Evolutionary conservation across 139 green algal species (phyloP), one percentile per base, ranked within the genome.

Genomic region (Prasinococcaceae sp.): DNA sequence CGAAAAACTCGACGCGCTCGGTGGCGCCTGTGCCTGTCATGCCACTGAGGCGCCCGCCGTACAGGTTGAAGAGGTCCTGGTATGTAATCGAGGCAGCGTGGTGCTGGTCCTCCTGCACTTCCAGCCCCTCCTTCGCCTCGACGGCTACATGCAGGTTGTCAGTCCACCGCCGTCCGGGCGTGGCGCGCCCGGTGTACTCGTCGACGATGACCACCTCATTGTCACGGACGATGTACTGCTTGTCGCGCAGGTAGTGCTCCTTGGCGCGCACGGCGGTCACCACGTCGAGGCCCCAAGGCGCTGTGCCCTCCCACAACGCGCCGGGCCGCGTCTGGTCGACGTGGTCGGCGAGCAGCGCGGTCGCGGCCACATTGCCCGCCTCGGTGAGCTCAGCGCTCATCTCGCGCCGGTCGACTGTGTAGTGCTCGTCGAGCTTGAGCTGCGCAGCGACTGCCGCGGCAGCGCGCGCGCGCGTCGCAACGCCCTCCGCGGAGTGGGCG

Each of bases 91-190:
- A 63, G 26, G 56, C 68, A n/a, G n/a, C 14, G 55, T 40, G 1
- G 53, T 69, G 29, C 30, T n/a, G 22, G 51, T 41, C 6, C 19
- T 25, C 40, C 40, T 25, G 40, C n/a, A 51, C 23, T 20, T 68
- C 55, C 41, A 86, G 3, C 0, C 53, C 44, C 35, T 89, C 65
- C 55, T 90, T 85, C 4, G 78, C 78, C 62, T 90, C 81, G 5
- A 88, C 42, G 2, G 81, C 79, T 47, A 84, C 74, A 50, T 90
- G 80, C 17, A 90, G 37, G n/a, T 61, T 60, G 22, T 77, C 65
- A 1, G 37, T 57, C 74, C 75, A 90, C n/a, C 80, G 58, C 30
- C 59, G 67, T 2, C 47, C 43, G 1, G 30, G 9, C 29, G 33
- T 51, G 10, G 69, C 48, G 2, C 78, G 58, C 20, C 54, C 54